Base-by-base conservation (phyloP, 106 monocot genomes). In the Dioscorea alata region DNA sequence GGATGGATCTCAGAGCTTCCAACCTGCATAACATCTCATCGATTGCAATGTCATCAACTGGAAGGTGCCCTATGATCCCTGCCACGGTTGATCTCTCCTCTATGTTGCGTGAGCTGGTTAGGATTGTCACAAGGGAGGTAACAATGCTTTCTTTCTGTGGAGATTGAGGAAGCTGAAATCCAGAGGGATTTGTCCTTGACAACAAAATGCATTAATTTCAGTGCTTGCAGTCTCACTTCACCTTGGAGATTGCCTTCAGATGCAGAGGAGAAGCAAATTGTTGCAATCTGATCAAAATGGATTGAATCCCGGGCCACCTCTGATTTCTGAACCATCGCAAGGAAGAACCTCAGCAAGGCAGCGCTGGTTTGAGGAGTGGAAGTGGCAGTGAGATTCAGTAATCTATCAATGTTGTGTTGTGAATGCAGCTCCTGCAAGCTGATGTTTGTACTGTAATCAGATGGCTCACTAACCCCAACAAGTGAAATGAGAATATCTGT, bases 81-180 rank as follows among this genome's bases (percentile, higher is more conserved):
- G 73, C 73, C 13, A 57, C 73, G 0, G 56, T 33, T 14, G 73
- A 64, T 53, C 63, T 52, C 17, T 57, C 73, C n/a, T 73, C 73
- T 4, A 6, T 10, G 32, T 17, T 24, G 10, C 8, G 7, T 24
- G 53, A 63, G 13, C 59, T 42, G 17, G 73, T 73, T 21, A 65
- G 51, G 22, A 58, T 65, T 8, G 21, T 15, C 25, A 23, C 23
- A 15, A 73, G 22, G 42, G 56, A 19, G 2, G 22, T 23, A 7
- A 73, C 12, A 10, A 64, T 17, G 15, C 13, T 14, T 31, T 74
- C 74, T 25, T 74, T 59, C 25, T 1, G 28, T 18, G 67, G 74
- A 57, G 65, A 73, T 50, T 35, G 66, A 21, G 74, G 74, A 22
- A 74, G 67, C 23, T 20, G 54, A 28, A 67, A 15, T 14, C 61